Evolutionary conservation across 768 basidiomycete genomes (phyloP), one percentile per base, ranked within the genome.

Genomic region (Boletus sp.): DNA sequence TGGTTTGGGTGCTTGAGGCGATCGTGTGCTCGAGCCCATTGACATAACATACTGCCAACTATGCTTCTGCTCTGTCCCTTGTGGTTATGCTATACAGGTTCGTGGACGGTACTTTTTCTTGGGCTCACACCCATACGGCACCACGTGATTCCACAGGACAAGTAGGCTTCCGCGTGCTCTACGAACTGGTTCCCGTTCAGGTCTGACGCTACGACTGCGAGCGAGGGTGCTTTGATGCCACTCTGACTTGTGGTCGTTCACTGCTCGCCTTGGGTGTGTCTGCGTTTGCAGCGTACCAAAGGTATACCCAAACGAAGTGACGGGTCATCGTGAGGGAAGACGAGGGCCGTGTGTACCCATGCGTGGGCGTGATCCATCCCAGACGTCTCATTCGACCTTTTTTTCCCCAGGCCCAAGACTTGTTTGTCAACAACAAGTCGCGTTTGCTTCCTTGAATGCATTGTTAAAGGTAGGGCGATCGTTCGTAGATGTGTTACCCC

Each of bases 11-110:
- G 23, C 23, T 23, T 23, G 58, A 53, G 86, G 88, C 57, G 88
- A 90, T 68, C 83, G 84, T 61, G 87, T 87, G 51, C 74, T 93
- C 59, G 88, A 93, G 73, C 84, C 85, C 50, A 25, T 25, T 25
- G 25, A 25, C 25, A 25, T 25, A 25, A 25, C 25, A 25, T 25
- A 25, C 25, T 5, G 89, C 88, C 59, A 77, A 91, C 67, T 89
- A 77, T 61, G 82, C 84, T 2, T 83, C 87, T 35, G 86, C 87
- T 27, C 68, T 90, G 54, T 82, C 80, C 37, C 83, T 91, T 50
- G 90, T 61, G n/a, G 74, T 69, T 21, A 25, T 14, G 17, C 10
- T 25, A 13, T 21, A 1, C 13, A 19, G 15, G 7, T n/a, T 27
- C 11, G 8, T 7, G 14, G 35, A 35, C 35, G 8, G 17, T 17